phyloP scores from a whole-genome alignment of 2,329 filamentous ascomycete species.

The Phialophora expanda region DNA sequence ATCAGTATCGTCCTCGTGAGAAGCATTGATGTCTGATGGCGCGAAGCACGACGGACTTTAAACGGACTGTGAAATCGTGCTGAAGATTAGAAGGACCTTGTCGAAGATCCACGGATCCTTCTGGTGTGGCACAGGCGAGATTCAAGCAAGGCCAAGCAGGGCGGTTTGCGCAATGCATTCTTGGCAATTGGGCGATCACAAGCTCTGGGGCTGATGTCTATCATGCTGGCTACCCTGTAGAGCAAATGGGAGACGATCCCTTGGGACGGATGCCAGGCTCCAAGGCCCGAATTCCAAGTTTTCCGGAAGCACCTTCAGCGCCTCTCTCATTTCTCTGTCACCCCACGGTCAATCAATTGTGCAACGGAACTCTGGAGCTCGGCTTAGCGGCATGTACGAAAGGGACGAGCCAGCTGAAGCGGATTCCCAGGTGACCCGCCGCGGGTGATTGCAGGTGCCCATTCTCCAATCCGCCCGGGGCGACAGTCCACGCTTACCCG shows the following conservation, averaged over 20 bases:
- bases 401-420: constrained; percentile 20
- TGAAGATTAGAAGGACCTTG: neutral
- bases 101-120: neutral
- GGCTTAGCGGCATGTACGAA: neutral
- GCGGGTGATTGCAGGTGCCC: constrained; percentile 15
- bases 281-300: constrained; percentile 13
- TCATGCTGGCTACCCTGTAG: constrained; percentile 8
- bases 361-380: neutral
- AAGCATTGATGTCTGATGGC: neutral
- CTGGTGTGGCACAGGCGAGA: neutral
- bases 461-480: constrained; percentile 16
- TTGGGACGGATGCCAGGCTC: neutral
- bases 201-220: constrained; percentile 21
- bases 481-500: constrained; percentile 5
- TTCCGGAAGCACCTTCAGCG: constrained; percentile 3
- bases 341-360: neutral
- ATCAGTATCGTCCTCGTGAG: neutral
- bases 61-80: neutral
- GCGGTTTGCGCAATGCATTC: neutral
- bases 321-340: neutral
- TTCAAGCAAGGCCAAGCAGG: constrained; percentile 3
- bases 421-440: neutral
- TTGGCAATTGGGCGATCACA: constrained; percentile 7
- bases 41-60: neutral
- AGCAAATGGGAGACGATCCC: constrained; percentile 18